Evolutionary conservation across 108 stramenopile species (phyloP).

Genomic region (Cyclotella kingstonii): DNA sequence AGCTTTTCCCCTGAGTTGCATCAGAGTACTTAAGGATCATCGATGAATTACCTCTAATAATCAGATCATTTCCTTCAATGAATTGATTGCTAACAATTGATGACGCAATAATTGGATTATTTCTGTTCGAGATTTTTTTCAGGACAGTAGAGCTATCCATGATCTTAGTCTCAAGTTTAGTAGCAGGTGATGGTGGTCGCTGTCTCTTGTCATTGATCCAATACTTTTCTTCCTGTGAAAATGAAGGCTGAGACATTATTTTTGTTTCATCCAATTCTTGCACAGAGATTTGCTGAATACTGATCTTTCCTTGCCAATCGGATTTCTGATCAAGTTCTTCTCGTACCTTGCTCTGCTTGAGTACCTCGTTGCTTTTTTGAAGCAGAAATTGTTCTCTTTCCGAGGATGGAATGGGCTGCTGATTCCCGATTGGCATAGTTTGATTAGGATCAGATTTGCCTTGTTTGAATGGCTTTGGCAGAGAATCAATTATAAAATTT

Average conservation of each 20-base stretch:
- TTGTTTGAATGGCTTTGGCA: too few relatives aligned
- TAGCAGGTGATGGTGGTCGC: constrained; percentile 6
- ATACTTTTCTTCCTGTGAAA: neutral
- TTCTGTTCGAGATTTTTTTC: constrained; percentile 6
- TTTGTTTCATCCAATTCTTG: neutral
- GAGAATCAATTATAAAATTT: too few relatives aligned
- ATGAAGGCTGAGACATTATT: constrained; percentile 1
- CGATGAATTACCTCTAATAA: too few relatives aligned
- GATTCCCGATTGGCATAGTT: too few relatives aligned
- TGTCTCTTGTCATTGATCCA: constrained; percentile 18
- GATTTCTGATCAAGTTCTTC: constrained; percentile 17
- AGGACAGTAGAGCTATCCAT: neutral
- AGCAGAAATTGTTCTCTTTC: neutral
- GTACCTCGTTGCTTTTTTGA: neutral
- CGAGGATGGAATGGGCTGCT: neutral
- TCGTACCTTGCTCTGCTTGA: constrained; percentile 5
- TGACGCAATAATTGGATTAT: neutral
- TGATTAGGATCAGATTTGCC: too few relatives aligned
- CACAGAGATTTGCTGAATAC: neutral
- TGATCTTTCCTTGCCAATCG: constrained; percentile 6
- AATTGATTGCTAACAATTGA: too few relatives aligned
- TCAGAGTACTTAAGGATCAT: neutral
- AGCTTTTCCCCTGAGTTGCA: neutral
- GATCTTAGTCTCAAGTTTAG: constrained; percentile 4
- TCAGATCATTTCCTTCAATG: too few relatives aligned